phyloP scores from a whole-genome alignment of 768 basidiomycete species.

The Boletus rex-veris region DNA sequence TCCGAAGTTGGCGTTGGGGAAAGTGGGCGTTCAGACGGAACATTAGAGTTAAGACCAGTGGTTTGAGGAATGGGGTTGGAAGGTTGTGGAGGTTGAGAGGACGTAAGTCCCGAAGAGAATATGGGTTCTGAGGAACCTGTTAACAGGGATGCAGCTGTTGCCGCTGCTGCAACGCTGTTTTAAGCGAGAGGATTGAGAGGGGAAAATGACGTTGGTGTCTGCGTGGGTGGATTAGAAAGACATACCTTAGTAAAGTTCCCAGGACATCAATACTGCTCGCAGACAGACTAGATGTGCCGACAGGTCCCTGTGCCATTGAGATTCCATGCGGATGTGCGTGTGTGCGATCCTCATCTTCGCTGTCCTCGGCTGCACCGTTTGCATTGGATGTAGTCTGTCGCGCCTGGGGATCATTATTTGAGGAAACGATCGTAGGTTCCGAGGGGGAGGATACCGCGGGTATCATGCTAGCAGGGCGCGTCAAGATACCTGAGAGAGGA shows the following conservation, averaged over 20 bases:
- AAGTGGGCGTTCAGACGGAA: conserved; percentile 33
- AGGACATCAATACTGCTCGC: conserved; percentile 79
- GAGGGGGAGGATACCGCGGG: conserved; percentile 14
- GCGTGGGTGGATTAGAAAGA: neutral
- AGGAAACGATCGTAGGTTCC: conserved; percentile 5
- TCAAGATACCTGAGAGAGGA: conserved; percentile 38
- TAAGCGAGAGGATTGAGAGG: neutral
- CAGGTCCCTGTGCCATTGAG: conserved; percentile 26
- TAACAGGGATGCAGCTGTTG: conserved; percentile 84
- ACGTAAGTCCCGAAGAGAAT: conserved; percentile 52
- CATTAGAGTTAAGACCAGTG: conserved; percentile 5
- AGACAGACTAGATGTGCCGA: conserved; percentile 43
- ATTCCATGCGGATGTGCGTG: conserved; percentile 21
- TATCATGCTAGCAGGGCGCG: conserved; percentile 35
- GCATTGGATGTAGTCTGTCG: neutral
- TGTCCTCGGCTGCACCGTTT: conserved; percentile 6
- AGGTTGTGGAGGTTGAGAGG: conserved; percentile 26
- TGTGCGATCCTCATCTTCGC: conserved; percentile 15
- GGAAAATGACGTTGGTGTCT: neutral
- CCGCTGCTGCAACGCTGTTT: conserved; percentile 80
- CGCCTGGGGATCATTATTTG: conserved; percentile 1
- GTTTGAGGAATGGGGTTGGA: conserved; percentile 14
- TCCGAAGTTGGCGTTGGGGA: conserved; percentile 41
- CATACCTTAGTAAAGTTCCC: conserved; percentile 77
- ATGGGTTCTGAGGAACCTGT: conserved; percentile 68